Evolutionary conservation across 805 yeast genomes (phyloP), one percentile per base, ranked within the genome.

Genomic region (Lachancea waltii): DNA sequence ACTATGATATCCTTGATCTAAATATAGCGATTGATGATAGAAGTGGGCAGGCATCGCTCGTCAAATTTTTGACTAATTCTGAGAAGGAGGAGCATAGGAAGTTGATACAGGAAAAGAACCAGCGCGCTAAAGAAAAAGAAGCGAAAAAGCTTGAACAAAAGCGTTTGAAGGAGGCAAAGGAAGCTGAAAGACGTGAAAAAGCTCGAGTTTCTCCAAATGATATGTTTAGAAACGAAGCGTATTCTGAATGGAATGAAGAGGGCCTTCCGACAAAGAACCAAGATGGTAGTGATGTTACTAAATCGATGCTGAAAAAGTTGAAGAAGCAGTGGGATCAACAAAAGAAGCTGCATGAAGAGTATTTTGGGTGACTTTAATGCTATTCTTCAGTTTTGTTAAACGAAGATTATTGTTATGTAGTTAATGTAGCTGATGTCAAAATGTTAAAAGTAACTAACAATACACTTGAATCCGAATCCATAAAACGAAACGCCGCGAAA

Each of bases 11-110:
- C 49, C 65, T 86, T 43, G 71, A 76, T 18, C 65, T 87, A 44
- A 92, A 94, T 20, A 81, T 92, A 29, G 77, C 94, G 1, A 67
- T 92, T 39, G 97, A 90, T 58, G 98, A 92, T 62, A 77, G 97
- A 53, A 81, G 73, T 43, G 87, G 81, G 3, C 76, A 73, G 50
- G 72, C 79, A n/a, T 89, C 97, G 0, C 70, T 92, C 43, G 72
- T 92, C 31, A 92, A 92, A 62, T 82, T 90, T 50, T 67, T 92
- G 46, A 78, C 74, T 37, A 74, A 67, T 6, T 71, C 68, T 22
- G 97, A 90, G 57, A 77, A 75, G 56, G 69, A 66, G 26, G 90
- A 81, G 42, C 67, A 85, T 30, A 51, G 82, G 10, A 58, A 58
- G 21, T 57, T 65, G 31, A 82, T 82, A 45, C 72, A 69, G 32